These are phyloP conservation scores for Capsella bursapastoris DNA, from an alignment of 345 rosid species.

Conservation along the genomic window DNA sequence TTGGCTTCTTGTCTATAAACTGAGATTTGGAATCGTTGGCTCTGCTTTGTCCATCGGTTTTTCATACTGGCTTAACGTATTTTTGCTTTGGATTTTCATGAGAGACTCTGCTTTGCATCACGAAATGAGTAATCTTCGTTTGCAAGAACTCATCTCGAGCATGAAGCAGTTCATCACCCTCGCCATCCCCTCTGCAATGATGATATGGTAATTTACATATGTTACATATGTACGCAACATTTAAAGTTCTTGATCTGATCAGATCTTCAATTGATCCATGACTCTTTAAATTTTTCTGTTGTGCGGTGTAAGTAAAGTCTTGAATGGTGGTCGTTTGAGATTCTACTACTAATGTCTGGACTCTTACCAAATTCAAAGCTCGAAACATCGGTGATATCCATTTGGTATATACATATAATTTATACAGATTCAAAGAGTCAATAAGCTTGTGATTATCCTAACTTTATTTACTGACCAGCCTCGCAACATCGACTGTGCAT, in stretches of 20 bases:
- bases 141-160: conserved; percentile 22
- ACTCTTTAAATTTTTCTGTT: not conserved
- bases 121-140: not conserved
- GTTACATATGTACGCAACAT: not conserved
- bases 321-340: conserved; percentile 63
- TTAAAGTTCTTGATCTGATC: not conserved
- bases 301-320: conserved; percentile 42
- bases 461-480: conserved; percentile 42
- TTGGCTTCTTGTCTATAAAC: conserved; percentile 50
- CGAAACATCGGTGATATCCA: conserved; percentile 65
- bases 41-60: conserved; percentile 48
- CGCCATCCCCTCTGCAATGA: conserved; percentile 49
- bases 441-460: conserved; percentile 4
- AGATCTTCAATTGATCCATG: not conserved
- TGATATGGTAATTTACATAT: conserved; percentile 50
- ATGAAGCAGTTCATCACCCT: conserved; percentile 41
- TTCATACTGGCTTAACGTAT: conserved; percentile 47
- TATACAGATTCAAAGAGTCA: not conserved
- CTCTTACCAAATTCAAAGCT: conserved; percentile 56
- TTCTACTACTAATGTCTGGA: conserved; percentile 53
- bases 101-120: conserved; percentile 38
- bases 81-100: conserved; percentile 43
- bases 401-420: conserved; percentile 45
- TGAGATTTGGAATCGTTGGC: conserved; percentile 38
- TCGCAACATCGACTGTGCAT: conserved; percentile 47